phyloP scores from a whole-genome alignment of 306 rosid genomes.

The Gynostemma pentaphyllum region DNA sequence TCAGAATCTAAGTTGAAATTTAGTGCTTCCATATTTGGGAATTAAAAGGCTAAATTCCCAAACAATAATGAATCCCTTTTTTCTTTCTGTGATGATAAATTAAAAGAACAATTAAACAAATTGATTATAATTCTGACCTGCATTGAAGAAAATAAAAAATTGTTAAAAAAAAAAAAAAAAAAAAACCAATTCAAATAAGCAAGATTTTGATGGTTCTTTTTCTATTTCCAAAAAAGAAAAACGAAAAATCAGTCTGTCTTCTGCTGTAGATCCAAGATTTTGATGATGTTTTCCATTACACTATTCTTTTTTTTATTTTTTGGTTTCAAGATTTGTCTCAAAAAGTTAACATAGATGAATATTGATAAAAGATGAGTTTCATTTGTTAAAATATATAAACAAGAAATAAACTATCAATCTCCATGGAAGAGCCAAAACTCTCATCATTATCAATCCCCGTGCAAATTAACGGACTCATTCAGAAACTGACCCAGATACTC shows the following conservation, averaged over 20 bases:
- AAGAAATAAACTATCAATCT: too few species aligned
- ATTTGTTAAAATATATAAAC: too few species aligned
- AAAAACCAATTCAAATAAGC: background rate
- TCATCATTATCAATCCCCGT: background rate
- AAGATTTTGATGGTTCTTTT: background rate
- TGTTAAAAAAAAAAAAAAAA: background rate
- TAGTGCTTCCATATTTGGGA: slow-evolving; percentile 31
- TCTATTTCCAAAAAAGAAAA: background rate
- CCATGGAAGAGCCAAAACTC: background rate
- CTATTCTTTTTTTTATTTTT: too few species aligned
- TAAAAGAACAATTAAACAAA: slow-evolving; percentile 2
- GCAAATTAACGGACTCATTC: background rate
- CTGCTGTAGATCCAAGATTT: background rate
- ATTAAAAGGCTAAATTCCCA: background rate
- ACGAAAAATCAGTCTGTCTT: background rate
- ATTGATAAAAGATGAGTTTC: too few species aligned
- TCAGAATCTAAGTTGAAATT: slow-evolving; percentile 46
- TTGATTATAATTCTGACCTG: background rate
- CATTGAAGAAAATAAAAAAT: background rate
- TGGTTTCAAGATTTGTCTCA: too few species aligned
- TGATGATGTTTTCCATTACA: too few species aligned
- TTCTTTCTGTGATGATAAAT: slow-evolving; percentile 3
- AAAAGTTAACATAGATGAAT: too few species aligned
- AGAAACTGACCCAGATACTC: too few species aligned
- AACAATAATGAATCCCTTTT: background rate